Base-by-base conservation (phyloP, 495 filamentous ascomycete species). In the Ramalina peruviana region DNA sequence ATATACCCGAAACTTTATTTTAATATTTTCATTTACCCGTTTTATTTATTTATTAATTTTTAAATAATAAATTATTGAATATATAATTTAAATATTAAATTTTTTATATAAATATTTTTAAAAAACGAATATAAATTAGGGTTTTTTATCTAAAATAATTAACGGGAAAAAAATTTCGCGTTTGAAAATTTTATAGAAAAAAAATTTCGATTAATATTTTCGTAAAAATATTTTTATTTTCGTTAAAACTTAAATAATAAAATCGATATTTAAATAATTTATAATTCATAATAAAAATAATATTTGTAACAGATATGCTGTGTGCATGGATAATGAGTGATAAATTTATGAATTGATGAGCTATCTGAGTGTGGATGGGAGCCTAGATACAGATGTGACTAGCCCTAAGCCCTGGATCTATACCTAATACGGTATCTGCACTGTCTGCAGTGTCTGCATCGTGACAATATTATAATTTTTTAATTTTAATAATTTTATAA, bases 1-100 rank as follows among this genome's bases (percentile, higher is more conserved):
- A 27, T 48, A 67, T 20, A 27, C 16, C 0, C 53, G 45, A 0
- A 67, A 53, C 17, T 64, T 62, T 10, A 54, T 54, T 50, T 64
- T 52, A 27, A 64, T 53, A 0, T 47, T 40, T 0, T 39, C 21
- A 21, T 68, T 67, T 0, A 55, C 2, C 1, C 46, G 12, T 54
- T 68, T 55, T 0, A 55, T 64, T 49, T 61, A 55, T 1, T 60
- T 43, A 38, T 65, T 55, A 0, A 57, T 65, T 40, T 65, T 26
- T 0, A 38, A 55, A 30, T 69, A 54, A 27, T 54, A 60, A 0
- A 59, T 59, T 0, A 61, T 61, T 15, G 56, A 62, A 3, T 63
- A 44, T 23, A 50, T 57, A 0, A 20, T 13, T 19, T 54, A 45
- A 2, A 53, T 58, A 1, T 47, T 40, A n/a, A 59, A 17, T 11